phyloP scores from a whole-genome alignment of 2,329 filamentous ascomycete genomes.

The Talaromyces sp. region DNA sequence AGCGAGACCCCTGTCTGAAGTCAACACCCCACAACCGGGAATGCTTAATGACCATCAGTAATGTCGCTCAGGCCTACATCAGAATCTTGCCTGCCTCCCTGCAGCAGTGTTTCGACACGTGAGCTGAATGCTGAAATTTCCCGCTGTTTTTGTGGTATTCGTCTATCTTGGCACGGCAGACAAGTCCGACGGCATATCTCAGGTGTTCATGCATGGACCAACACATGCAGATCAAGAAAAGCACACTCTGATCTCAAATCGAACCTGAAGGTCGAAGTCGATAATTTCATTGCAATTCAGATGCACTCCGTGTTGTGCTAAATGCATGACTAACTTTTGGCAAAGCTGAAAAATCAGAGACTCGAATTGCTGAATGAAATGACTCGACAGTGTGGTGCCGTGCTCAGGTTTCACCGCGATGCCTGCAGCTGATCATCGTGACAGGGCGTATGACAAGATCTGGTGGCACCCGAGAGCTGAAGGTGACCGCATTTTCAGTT shows the following conservation, averaged over 20 bases:
- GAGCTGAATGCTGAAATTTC: neutral
- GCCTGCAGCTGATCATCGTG: neutral
- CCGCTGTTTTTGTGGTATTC: neutral
- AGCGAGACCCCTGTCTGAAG: neutral
- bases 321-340: neutral
- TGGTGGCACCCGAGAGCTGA: neutral
- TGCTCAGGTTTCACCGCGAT: neutral
- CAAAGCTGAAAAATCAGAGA: neutral
- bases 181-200: neutral
- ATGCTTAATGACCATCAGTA: neutral
- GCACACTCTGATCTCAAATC: neutral
- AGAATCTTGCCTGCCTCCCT: neutral
- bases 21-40: neutral
- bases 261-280: neutral
- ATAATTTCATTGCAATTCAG: neutral
- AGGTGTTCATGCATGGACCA: constrained; percentile 6
- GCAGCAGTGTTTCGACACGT: neutral
- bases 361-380: neutral
- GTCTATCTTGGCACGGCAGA: neutral
- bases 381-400: neutral
- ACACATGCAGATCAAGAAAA: neutral
- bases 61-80: neutral
- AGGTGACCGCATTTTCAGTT: neutral
- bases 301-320: neutral
- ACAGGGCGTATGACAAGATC: neutral